Percentiles rank a stretch among this genome's conserved stretches.
phyloP scores from a whole-genome alignment of 352 stramenopile species.

The Sclerospora graminicola region DNA sequence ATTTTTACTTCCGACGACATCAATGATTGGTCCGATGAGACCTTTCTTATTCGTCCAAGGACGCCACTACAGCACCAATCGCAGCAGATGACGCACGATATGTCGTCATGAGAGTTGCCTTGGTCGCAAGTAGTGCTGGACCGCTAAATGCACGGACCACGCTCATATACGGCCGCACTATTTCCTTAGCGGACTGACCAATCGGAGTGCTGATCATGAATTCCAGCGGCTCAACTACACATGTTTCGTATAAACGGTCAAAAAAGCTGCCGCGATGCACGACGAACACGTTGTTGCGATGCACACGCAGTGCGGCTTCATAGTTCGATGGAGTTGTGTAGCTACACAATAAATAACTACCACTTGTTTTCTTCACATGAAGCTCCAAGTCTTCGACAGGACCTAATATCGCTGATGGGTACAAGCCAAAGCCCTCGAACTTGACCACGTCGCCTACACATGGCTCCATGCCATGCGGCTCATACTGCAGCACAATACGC shows the following conservation, averaged over 20 bases:
- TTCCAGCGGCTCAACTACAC: conserved; percentile 57
- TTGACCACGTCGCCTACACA: conserved; percentile 61
- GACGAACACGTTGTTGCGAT: conserved; percentile 76
- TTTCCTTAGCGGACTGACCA: conserved; percentile 39
- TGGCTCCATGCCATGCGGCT: conserved; percentile 70
- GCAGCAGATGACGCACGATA: conserved; percentile 59
- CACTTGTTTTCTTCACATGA: conserved; percentile 72
- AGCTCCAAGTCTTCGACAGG: conserved; percentile 65
- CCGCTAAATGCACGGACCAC: conserved; percentile 60
- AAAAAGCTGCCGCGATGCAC: conserved; percentile 56
- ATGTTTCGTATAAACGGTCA: conserved; percentile 59
- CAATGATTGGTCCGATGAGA: neutral
- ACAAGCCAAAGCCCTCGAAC: conserved; percentile 65
- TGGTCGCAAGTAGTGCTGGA: conserved; percentile 51
- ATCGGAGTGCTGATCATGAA: conserved; percentile 60
- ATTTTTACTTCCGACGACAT: too few relatives aligned
- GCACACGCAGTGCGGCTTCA: conserved; percentile 43
- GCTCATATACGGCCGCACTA: conserved; percentile 53
- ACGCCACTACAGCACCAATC: conserved; percentile 51
- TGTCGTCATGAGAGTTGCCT: conserved; percentile 59
- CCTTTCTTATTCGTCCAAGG: conserved; percentile 35
- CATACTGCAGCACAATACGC: conserved; percentile 68
- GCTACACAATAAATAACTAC: conserved; percentile 62
- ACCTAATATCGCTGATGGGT: conserved; percentile 52
- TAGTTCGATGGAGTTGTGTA: conserved; percentile 64